These are phyloP conservation scores for Xylaria cubensis DNA, from an alignment of 495 filamentous ascomycete species.

Conservation along the genomic window DNA sequence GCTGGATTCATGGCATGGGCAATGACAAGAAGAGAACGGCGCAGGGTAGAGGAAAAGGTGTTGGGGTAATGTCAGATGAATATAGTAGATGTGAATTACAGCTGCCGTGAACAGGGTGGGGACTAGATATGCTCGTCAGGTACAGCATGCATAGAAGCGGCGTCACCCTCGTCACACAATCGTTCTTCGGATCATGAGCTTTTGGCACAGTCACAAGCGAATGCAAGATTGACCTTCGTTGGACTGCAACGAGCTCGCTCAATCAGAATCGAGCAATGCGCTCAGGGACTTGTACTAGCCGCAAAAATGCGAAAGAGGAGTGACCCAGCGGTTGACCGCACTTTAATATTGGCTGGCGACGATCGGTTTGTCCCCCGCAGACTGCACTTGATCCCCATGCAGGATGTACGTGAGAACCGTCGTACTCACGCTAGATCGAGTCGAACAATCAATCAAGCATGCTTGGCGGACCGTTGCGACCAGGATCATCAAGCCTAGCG, in stretches of 20 bases:
- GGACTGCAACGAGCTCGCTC: conserved; percentile 35
- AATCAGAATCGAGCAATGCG: conserved; percentile 36
- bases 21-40: conserved; percentile 23
- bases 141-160: conserved; percentile 8
- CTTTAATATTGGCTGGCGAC: conserved; percentile 56
- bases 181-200: conserved; percentile 5
- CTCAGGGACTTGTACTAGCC: conserved; percentile 37
- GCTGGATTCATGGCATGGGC: conserved; percentile 34
- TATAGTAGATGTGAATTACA: conserved; percentile 25
- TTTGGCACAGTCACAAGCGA: conserved; percentile 21
- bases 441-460: conserved; percentile 27
- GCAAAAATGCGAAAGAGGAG: conserved; percentile 33
- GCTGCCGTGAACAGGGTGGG: conserved; percentile 24
- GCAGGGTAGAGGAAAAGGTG: conserved; percentile 29
- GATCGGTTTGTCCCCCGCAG: conserved; percentile 35
- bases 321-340: conserved; percentile 51
- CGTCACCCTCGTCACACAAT: conserved; percentile 25
- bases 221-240: conserved; percentile 34
- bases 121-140: conserved; percentile 20
- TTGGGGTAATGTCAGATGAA: conserved; percentile 33
- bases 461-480: conserved; percentile 28
- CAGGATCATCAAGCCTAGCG: conserved; percentile 20
- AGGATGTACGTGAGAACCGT: conserved; percentile 38
- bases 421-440: conserved; percentile 31
- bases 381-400: conserved; percentile 24